phyloP scores from a whole-genome alignment of 257 asterid species.

The Cordia subcordata region DNA sequence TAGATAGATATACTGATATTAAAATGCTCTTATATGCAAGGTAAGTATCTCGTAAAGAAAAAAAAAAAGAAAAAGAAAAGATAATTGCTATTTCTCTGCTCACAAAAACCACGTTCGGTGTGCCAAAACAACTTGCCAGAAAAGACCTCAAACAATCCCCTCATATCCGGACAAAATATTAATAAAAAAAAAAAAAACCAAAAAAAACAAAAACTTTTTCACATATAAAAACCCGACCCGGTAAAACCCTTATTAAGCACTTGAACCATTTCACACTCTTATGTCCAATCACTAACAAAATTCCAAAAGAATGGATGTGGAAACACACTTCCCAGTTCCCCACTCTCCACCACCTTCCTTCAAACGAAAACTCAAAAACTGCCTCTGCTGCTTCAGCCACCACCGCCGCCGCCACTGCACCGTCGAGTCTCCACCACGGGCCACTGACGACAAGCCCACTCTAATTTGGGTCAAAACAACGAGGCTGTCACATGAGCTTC shows the following conservation, averaged over 20 bases:
- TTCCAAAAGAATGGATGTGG: conserved; percentile 3
- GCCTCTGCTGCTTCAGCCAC: conserved; percentile 52
- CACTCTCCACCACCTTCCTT: conserved; percentile 27
- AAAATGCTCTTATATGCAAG: no score
- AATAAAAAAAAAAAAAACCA: no score
- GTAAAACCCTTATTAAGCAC: background rate
- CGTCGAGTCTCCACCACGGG: conserved; percentile 22
- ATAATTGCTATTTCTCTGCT: no score
- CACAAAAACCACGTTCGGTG: no score
- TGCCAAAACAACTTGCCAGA: no score
- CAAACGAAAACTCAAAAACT: conserved; percentile 39
- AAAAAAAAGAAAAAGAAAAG: no score
- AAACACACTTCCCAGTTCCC: conserved; percentile 5
- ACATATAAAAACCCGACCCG: background rate
- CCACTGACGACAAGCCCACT: conserved; percentile 40
- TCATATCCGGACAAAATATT: background rate
- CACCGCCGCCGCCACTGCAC: conserved; percentile 40
- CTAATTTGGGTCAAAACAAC: conserved; percentile 40
- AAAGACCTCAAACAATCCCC: no score
- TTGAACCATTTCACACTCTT: background rate
- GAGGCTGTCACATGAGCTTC: conserved; percentile 21
- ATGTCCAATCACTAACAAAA: conserved; percentile 3
- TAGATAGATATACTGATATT: no score
- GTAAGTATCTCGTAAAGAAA: no score
- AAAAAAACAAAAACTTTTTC: no score